These are phyloP conservation scores for Allium sativum DNA, from an alignment of 106 monocot genomes.

Conservation along the genomic window DNA sequence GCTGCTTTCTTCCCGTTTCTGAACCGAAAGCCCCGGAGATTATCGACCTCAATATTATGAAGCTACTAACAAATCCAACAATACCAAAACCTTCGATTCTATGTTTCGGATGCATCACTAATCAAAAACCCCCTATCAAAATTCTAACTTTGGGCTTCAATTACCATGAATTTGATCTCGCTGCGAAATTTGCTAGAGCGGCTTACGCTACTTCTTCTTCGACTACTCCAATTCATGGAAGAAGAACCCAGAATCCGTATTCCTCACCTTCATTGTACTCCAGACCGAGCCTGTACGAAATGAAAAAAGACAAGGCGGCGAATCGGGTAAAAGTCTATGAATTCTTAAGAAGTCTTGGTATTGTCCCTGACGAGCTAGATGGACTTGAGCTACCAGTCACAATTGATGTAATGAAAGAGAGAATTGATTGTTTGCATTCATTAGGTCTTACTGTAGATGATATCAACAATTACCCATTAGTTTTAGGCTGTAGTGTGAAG, in stretches of 20 bases:
- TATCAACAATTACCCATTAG: slow-evolving; percentile 82
- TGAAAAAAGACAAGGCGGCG: slow-evolving; percentile 40
- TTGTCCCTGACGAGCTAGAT: slow-evolving; percentile 84
- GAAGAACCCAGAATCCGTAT: slow-evolving; percentile 5
- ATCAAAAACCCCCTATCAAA: slow-evolving; percentile 9
- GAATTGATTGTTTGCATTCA: slow-evolving; percentile 81
- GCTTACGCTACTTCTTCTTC: slow-evolving; percentile 1
- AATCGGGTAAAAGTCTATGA: slow-evolving; percentile 60
- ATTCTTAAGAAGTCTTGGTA: slow-evolving; percentile 53
- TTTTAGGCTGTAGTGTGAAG: slow-evolving; percentile 88
- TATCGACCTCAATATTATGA: neutral
- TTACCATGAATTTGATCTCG: neutral
- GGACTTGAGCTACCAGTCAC: slow-evolving; percentile 88
- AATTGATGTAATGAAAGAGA: slow-evolving; percentile 81
- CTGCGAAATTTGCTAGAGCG: neutral
- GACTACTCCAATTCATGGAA: slow-evolving; percentile 1
- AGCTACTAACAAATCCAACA: neutral
- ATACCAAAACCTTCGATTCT: slow-evolving; percentile 9
- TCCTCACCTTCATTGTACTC: slow-evolving; percentile 51
- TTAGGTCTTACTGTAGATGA: slow-evolving; percentile 69
- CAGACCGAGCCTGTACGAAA: slow-evolving; percentile 53
- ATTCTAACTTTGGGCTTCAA: slow-evolving; percentile 4
- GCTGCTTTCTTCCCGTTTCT: too few relatives aligned
- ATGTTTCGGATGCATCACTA: slow-evolving; percentile 3
- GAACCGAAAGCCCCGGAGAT: too few relatives aligned